Evolutionary conservation across 768 basidiomycete genomes (phyloP).

Genomic region (Suillus cothurnatus): DNA sequence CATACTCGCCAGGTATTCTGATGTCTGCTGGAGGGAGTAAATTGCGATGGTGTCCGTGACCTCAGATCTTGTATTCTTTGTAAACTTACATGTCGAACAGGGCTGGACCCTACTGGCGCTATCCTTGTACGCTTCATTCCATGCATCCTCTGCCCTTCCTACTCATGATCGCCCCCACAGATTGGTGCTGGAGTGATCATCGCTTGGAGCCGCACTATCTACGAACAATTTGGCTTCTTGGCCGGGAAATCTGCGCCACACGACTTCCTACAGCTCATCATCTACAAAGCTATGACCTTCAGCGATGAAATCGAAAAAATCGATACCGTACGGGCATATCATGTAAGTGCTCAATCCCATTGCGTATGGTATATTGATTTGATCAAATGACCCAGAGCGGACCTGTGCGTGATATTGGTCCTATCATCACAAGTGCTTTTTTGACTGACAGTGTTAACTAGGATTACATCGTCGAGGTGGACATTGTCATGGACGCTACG

Average conservation of each 20-base stretch:
- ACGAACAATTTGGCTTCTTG: slow-evolving; percentile 79
- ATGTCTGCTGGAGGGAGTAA: slow-evolving; percentile 86
- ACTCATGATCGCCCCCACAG: slow-evolving; percentile 38
- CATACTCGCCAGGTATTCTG: slow-evolving; percentile 56
- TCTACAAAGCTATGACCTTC: slow-evolving; percentile 91
- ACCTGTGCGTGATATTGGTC: slow-evolving; percentile 48
- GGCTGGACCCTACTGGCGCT: slow-evolving; percentile 78
- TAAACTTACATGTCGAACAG: slow-evolving; percentile 35
- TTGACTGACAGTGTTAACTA: slow-evolving; percentile 27
- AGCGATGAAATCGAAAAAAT: slow-evolving; percentile 82
- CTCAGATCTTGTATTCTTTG: slow-evolving; percentile 8
- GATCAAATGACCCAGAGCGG: slow-evolving; percentile 54
- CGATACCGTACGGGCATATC: slow-evolving; percentile 93
- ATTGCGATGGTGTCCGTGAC: slow-evolving; percentile 74
- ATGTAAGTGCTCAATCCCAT: slow-evolving; percentile 48
- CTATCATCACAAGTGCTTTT: neutral
- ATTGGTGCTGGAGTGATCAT: slow-evolving; percentile 79
- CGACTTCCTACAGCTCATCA: slow-evolving; percentile 87
- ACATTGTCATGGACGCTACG: slow-evolving; percentile 88
- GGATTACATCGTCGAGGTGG: slow-evolving; percentile 94
- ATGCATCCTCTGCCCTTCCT: neutral
- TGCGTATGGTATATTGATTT: neutral
- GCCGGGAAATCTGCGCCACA: slow-evolving; percentile 92
- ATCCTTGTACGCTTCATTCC: slow-evolving; percentile 55
- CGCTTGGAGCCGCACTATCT: slow-evolving; percentile 77